phyloP scores from a whole-genome alignment of 2,329 filamentous ascomycete species.

The Stemphylium beticola region DNA sequence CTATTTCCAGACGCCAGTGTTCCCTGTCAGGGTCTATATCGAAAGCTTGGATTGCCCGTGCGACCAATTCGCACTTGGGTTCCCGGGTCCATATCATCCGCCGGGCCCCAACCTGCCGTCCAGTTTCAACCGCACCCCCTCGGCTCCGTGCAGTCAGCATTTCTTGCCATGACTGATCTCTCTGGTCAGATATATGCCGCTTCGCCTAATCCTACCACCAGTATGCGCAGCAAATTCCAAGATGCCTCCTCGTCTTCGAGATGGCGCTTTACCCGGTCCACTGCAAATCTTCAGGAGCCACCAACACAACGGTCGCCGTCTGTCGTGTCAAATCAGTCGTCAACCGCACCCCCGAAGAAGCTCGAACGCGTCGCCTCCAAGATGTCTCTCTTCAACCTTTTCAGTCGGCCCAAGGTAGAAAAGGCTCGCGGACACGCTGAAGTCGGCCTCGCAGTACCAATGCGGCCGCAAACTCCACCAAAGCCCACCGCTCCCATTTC shows the following conservation, averaged over 20 bases:
- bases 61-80: slow-evolving; percentile 14
- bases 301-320: slow-evolving; percentile 16
- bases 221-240: slow-evolving; percentile 30
- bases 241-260: slow-evolving; percentile 36
- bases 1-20: slow-evolving; percentile 11
- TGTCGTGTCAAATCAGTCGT: slow-evolving; percentile 9
- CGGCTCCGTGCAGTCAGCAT: slow-evolving; percentile 13
- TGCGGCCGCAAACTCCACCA: slow-evolving; percentile 39
- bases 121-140: slow-evolving; percentile 1
- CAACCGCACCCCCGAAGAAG: slow-evolving; percentile 29
- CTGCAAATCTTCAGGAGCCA: slow-evolving; percentile 35
- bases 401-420: slow-evolving; percentile 58
- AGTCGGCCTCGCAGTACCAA: slow-evolving; percentile 47
- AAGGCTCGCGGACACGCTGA: slow-evolving; percentile 55
- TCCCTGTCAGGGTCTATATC: slow-evolving; percentile 17
- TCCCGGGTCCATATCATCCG: slow-evolving; percentile 9
- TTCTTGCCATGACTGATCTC: slow-evolving; percentile 21
- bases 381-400: slow-evolving; percentile 58
- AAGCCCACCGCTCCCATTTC: slow-evolving; percentile 26
- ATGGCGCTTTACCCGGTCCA: slow-evolving; percentile 48
- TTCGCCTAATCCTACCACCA: slow-evolving; percentile 22
- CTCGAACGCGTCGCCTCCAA: slow-evolving; percentile 48
- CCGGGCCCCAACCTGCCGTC: slow-evolving; percentile 3
- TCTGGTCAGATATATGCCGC: slow-evolving; percentile 22
- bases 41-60: slow-evolving; percentile 9